Evolutionary conservation across 495 filamentous ascomycete species (phyloP), one percentile per base, ranked within the genome.

Genomic region (Neurospora africana): DNA sequence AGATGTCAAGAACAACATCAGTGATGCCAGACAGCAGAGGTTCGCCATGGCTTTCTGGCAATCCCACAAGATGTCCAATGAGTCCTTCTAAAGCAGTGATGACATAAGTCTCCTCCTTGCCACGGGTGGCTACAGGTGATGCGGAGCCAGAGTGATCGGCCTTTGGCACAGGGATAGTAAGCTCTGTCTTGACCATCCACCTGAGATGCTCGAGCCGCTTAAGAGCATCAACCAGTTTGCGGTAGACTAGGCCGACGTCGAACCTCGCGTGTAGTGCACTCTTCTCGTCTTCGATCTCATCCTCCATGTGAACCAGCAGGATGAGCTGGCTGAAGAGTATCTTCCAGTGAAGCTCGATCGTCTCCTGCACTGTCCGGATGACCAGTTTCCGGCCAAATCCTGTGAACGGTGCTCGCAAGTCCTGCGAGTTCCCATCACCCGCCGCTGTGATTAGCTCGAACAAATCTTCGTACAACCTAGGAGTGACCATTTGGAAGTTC

Each of bases 271-370:
- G 81, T 33, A 88, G 85, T 4, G 73, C 69, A 2, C 89, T 87
- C 17, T 88, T 85, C 36, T 91, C 89, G 37, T 88, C 87, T 75
- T 87, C 86, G 39, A 90, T 85, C 74, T 95, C 94, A 58, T 88
- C 87, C 76, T 92, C 91, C 79, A 98, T 88, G 74, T 97, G 92
- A 21, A 94, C 85, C 13, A 95, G 85, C 5, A 98, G 82, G n/a
- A 94, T 83, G 2, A 97, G 78, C n/a, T 98, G 86, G 78, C 93
- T 91, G 67, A 93, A 89, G 19, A 96, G 87, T 19, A 94, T 84
- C 40, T 87, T 86, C 74, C 87, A 87, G 72, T 91, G 88, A 7
- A 91, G 78, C 67, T 89, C 83, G 33, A 93, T 87, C 15, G 89
- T 89, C 77, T 98, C 95, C 75, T 94, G 91, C 4, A 91, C 89